phyloP scores from a whole-genome alignment of 179 eudicot species.

The Beta corolliflora region DNA sequence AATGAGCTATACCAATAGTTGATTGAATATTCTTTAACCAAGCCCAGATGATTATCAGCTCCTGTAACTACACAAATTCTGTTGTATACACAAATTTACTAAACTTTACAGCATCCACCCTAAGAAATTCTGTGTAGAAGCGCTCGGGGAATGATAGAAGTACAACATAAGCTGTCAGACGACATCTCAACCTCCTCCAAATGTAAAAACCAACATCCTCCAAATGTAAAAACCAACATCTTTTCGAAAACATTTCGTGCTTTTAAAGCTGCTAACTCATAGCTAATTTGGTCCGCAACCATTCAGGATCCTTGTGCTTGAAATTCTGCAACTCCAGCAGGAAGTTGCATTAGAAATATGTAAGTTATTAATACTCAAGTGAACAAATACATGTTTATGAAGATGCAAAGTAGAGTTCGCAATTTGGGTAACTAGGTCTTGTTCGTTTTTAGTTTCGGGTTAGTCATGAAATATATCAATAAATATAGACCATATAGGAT shows the following conservation, averaged over 20 bases:
- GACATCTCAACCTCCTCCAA: background rate
- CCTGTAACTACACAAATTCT: constrained; percentile 27
- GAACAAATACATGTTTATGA: background rate
- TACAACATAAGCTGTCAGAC: constrained; percentile 18
- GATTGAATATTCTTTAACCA: background rate
- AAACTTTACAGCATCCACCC: constrained; percentile 33
- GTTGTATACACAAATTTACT: constrained; percentile 40
- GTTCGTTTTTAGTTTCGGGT: too few relatives aligned
- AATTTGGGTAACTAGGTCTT: background rate
- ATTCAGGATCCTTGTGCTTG: constrained; percentile 32
- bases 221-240: too few relatives aligned
- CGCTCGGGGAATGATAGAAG: constrained; percentile 20
- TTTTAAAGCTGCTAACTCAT: background rate
- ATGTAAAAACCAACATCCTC: constrained; percentile 16
- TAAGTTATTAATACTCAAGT: background rate
- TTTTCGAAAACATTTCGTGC: background rate
- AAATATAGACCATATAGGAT: too few relatives aligned
- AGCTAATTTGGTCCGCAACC: background rate
- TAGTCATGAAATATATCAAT: too few relatives aligned
- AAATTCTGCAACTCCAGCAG: constrained; percentile 23
- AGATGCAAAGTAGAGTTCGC: background rate
- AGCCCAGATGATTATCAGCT: constrained; percentile 9
- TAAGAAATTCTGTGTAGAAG: constrained; percentile 8
- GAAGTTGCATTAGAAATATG: background rate
- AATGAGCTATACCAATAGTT: constrained; percentile 9